A percentile compares a stretch with the other conserved stretches of the same genome.
Evolutionary conservation across 1,284 basidiomycete species (phyloP).

Genomic region (Boletus sp.): DNA sequence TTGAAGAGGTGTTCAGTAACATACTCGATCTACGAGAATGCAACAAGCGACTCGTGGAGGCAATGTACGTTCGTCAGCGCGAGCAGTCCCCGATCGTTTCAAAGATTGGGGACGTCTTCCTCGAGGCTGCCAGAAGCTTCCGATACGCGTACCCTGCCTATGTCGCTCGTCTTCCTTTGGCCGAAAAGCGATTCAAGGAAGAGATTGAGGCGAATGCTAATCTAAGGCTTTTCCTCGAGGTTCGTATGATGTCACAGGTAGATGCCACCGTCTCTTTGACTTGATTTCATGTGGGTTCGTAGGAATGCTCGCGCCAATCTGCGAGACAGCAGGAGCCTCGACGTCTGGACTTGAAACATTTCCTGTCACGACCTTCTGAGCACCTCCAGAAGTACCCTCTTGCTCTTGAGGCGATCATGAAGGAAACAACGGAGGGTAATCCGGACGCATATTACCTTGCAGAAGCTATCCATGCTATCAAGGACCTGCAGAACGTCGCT

Average conservation of each 20-base stretch:
- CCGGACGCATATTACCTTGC: constrained; percentile 76
- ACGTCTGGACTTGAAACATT: constrained; percentile 83
- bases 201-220: constrained; percentile 80
- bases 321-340: constrained; percentile 65
- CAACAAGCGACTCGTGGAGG: constrained; percentile 78
- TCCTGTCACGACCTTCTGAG: constrained; percentile 82
- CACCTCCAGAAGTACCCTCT: constrained; percentile 90
- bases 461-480: constrained; percentile 75
- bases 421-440: constrained; percentile 73
- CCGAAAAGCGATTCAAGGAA: constrained; percentile 82
- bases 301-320: constrained; percentile 58
- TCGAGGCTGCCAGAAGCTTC: constrained; percentile 87
- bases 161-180: constrained; percentile 79
- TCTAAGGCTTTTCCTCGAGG: constrained; percentile 86
- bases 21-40: constrained; percentile 80
- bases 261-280: background rate
- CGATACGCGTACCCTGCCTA: constrained; percentile 83
- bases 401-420: constrained; percentile 80
- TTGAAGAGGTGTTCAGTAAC: constrained; percentile 86
- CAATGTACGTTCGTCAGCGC: constrained; percentile 82
- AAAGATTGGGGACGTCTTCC: constrained; percentile 86
- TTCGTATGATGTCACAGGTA: constrained; percentile 31
- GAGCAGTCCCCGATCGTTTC: constrained; percentile 85
- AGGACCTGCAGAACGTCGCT: constrained; percentile 70
- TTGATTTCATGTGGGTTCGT: constrained; percentile 8